Conservation (phyloP, 2,329 filamentous ascomycete genomes). For the Fusarium siculi region DNA sequence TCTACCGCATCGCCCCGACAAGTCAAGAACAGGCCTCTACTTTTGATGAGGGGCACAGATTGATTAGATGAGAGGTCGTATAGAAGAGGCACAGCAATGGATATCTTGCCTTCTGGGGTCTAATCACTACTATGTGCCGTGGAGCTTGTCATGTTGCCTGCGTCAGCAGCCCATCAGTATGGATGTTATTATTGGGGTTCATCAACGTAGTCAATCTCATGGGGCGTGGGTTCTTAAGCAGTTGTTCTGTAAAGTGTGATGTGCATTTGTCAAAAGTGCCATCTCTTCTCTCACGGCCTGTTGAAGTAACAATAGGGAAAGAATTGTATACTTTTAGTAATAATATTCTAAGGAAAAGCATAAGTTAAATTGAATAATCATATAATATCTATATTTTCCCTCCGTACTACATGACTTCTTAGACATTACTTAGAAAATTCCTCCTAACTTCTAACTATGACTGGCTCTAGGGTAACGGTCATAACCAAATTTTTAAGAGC, state of each 20-base stretch:
- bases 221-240: too few relatives aligned
- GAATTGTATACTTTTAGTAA: too few relatives aligned
- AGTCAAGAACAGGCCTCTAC: neutral
- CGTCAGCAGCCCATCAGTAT: too few relatives aligned
- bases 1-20: neutral
- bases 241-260: too few relatives aligned
- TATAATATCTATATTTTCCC: too few relatives aligned
- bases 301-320: too few relatives aligned
- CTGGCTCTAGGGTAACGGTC: neutral
- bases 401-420: neutral
- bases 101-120: rapidly evolving
- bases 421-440: rapidly evolving
- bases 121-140: rapidly evolving
- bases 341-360: too few relatives aligned
- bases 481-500: rapidly evolving
- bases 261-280: too few relatives aligned
- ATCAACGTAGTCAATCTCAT: too few relatives aligned
- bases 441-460: rapidly evolving
- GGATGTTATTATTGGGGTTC: too few relatives aligned
- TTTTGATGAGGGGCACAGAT: neutral
- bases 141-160: neutral
- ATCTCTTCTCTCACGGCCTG: too few relatives aligned
- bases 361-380: too few relatives aligned
- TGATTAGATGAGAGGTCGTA: neutral
- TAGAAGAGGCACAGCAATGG: neutral